Conservation (phyloP, 2,329 filamentous ascomycete species). For the Dactylellina cionopaga region DNA sequence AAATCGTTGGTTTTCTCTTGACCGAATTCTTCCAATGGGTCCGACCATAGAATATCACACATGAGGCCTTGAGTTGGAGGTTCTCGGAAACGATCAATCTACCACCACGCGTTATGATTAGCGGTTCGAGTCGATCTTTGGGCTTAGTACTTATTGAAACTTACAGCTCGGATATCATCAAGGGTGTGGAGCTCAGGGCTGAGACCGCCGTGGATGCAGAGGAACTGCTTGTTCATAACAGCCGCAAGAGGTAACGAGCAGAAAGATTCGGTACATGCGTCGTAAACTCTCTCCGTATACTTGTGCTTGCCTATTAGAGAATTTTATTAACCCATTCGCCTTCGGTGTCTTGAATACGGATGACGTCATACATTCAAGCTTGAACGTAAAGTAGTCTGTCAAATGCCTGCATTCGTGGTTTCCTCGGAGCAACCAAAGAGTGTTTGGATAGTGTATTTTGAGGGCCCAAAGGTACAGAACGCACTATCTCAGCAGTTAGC, state of each 20-base stretch:
- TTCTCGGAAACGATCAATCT: constrained; percentile 98
- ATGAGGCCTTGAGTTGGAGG: constrained; percentile 96
- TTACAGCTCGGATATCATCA: constrained; percentile 87
- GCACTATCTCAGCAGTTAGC: constrained; percentile 68
- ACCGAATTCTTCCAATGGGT: constrained; percentile 96
- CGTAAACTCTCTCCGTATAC: constrained; percentile 94
- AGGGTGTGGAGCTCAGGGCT: constrained; percentile 96
- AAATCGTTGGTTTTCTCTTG: constrained; percentile 98
- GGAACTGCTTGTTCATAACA: constrained; percentile 99
- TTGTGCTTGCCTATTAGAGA: constrained; percentile 77
- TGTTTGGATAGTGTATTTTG: constrained; percentile 99
- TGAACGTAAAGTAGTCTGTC: constrained; percentile 99
- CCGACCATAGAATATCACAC: constrained; percentile 99
- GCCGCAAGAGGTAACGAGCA: constrained; percentile 91
- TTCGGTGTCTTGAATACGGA: background rate
- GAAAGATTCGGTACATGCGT: constrained; percentile 98
- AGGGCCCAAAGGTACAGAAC: constrained; percentile 97
- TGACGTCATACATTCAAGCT: constrained; percentile 80
- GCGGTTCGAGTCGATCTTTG: background rate
- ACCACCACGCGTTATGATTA: constrained; percentile 15
- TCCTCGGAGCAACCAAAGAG: constrained; percentile 93
- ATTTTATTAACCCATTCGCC: constrained; percentile 4
- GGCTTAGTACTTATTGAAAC: too few species aligned
- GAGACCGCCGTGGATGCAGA: constrained; percentile 96
- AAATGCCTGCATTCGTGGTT: constrained; percentile 99